Base-by-base conservation (phyloP, 2,329 filamentous ascomycete species). In the Beauveria asiatica region DNA sequence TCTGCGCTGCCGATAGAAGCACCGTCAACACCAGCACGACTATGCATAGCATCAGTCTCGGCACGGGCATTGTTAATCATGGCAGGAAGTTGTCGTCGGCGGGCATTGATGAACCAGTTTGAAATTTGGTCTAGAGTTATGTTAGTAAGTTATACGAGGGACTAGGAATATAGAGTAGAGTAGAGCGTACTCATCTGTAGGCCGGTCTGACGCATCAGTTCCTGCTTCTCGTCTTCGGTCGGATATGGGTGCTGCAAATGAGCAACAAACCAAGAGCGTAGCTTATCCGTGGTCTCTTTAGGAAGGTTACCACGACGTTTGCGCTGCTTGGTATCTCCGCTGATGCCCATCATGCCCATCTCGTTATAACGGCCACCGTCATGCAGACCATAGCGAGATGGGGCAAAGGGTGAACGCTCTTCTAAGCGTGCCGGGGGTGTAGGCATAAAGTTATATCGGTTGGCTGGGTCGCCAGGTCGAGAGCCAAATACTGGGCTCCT, bases 191-290 rank as follows among this genome's bases (percentile, higher is more conserved):
- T 92, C 76, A 95, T 87, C 59, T 89, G 87, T 30, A 96, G 77
- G 1, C 85, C 85, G 1, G 91, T 96, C 68, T 85, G 79, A 51
- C 82, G 81, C 80, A 92, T 90, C 52, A 96, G 79, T 62, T 89
- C 83, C 69, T 92, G 84, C 73, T 96, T 95, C 75, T 95, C 88
- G 64, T 95, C 90, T 72, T 95, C 90, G 5, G 86, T 92, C 1
- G 91, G 91, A 70, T 96, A 96, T 0, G 91, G 90, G 68, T 94
- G 90, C 62, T 85, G 79, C 8, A 92, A 73, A 71, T 94, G 88
- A n/a, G 80, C 80, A 56, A 86, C 74, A 65, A 95, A 92, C 92
- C 92, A 96, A 0, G 83, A 78, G 58, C 89, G 84, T 45, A 96
- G 78, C 65, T 89, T 86, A 69, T 92, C 89, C 0, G 91, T 96